Evolutionary conservation across 768 basidiomycete species (phyloP).

Genomic region (Suillus americanus): DNA sequence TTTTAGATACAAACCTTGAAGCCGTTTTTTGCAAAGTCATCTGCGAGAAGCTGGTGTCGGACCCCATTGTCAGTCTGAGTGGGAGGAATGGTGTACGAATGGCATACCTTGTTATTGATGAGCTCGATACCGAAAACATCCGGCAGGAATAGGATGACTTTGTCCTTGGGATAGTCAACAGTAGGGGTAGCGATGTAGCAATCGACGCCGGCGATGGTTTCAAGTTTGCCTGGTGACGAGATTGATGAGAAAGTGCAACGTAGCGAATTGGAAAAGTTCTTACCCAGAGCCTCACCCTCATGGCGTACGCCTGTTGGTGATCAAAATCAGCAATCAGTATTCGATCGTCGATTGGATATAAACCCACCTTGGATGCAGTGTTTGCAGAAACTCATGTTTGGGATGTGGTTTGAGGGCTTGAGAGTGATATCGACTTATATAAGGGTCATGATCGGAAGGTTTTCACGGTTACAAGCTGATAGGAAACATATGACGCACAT

Average conservation of each 20-base stretch:
- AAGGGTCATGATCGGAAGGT: not conserved
- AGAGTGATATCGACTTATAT: not conserved
- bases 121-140: slow-evolving; percentile 54
- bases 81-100: not conserved
- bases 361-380: slow-evolving; percentile 54
- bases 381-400: slow-evolving; percentile 52
- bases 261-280: not conserved
- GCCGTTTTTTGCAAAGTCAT: slow-evolving; percentile 41
- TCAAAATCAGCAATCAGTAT: not conserved
- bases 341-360: not conserved
- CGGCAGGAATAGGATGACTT: slow-evolving; percentile 53
- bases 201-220: slow-evolving; percentile 46
- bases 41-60: slow-evolving; percentile 28
- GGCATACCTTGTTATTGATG: slow-evolving; percentile 42
- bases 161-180: slow-evolving; percentile 50
- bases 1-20: slow-evolving; percentile 26
- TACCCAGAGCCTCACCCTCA: slow-evolving; percentile 49
- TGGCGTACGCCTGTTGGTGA: slow-evolving; percentile 44
- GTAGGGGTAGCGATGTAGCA: slow-evolving; percentile 56
- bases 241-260: not conserved
- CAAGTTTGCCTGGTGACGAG: slow-evolving; percentile 43
- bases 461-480: not conserved
- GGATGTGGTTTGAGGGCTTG: not conserved
- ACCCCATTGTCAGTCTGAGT: not conserved
- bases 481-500: not conserved